Evolutionary conservation across 176 grass and related monocot species (phyloP), one percentile per base, ranked within the genome.

Genomic region (Hordeum marinum): DNA sequence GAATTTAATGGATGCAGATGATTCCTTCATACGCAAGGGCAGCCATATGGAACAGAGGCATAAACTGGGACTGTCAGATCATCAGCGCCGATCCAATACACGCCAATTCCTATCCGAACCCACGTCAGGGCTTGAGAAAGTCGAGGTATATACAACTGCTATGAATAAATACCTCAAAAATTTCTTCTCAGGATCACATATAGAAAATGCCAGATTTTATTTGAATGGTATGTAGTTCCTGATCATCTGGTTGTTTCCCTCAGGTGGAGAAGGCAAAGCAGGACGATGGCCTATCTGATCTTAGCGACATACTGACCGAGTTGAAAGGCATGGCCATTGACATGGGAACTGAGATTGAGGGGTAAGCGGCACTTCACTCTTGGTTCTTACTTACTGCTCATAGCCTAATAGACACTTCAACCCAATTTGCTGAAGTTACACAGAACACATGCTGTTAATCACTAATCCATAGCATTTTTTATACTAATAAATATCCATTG

Each of bases 201-300:
- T 77, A 9, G 9, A 20, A 45, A 34, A 54, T 20, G 20, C 18
- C 52, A 58, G 14, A 45, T 57, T 7, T 8, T 8, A 82, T 66
- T 8, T 60, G 0, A 2, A 15, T 18, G 2, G 21, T 68, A 11
- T 29, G 17, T 42, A 18, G 62, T 40, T 88, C 37, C 17, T 86
- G 12, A 78, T 80, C 21, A 13, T 85, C 70, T 63, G 3, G 6
- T 73, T 74, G 17, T 57, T 75, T 39, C 36, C 4, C 32, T 21
- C 85, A 98, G 95, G 62, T 89, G 61, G 95, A 98, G 82, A 93
- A 98, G 85, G 86, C 76, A 45, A 98, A 98, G 80, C 95, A 98
- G 87, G 93, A 95, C 70, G 93, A 92, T n/a, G 87, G 45, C 5
- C 81, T 98, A 32, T 94, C 93, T 79, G 81, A 98, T 88, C 63